A percentile compares a stretch with the other conserved stretches of the same genome.
Evolutionary conservation across 2,329 filamentous ascomycete species (phyloP).

Genomic region (Lithohypha guttulata): DNA sequence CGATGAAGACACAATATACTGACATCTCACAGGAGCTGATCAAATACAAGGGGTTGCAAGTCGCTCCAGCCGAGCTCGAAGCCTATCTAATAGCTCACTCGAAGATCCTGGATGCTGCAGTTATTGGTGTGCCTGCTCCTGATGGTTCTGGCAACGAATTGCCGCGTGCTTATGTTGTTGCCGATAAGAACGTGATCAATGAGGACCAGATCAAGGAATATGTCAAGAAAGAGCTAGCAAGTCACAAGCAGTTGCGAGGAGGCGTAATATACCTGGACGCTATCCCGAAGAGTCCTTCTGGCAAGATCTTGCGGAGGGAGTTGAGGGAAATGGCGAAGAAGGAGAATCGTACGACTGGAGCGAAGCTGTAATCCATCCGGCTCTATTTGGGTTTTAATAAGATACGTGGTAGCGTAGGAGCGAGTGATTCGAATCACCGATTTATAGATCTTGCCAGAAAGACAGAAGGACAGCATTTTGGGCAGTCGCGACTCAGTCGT

Average conservation of each 20-base stretch:
- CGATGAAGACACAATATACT: slow-evolving; percentile 31
- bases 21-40: slow-evolving; percentile 30
- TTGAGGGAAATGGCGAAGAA: slow-evolving; percentile 26
- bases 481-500: no score
- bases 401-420: no score
- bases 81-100: slow-evolving; percentile 33
- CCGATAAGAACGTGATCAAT: slow-evolving; percentile 20
- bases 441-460: no score
- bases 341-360: slow-evolving; percentile 10
- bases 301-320: slow-evolving; percentile 29
- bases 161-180: slow-evolving; percentile 36
- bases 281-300: slow-evolving; percentile 30
- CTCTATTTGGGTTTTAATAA: background rate
- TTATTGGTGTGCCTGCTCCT: slow-evolving; percentile 32
- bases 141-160: slow-evolving; percentile 29
- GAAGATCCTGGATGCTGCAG: slow-evolving; percentile 34
- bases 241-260: slow-evolving; percentile 28
- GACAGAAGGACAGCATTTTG: no score
- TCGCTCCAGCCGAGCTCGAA: slow-evolving; percentile 41
- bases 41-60: slow-evolving; percentile 50
- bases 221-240: slow-evolving; percentile 23
- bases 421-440: no score
- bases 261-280: slow-evolving; percentile 28
- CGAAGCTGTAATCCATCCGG: slow-evolving; percentile 11
- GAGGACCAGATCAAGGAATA: slow-evolving; percentile 27